These are phyloP conservation scores for Cordia subcordata DNA, from an alignment of 257 asterid genomes.

Conservation along the genomic window DNA sequence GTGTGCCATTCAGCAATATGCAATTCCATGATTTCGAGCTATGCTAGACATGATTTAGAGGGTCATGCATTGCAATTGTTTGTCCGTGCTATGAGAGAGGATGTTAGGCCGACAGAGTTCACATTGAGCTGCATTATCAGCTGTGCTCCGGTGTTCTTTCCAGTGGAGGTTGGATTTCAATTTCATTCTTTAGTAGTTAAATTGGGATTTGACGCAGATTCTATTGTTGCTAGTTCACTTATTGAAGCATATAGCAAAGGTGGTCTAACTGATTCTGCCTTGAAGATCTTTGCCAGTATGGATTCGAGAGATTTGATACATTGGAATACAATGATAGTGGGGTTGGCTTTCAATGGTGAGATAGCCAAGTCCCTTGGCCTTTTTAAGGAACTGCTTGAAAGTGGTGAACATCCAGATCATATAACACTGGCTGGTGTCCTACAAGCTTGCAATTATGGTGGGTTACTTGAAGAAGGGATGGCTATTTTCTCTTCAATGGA, in stretches of 20 bases:
- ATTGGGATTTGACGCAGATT: conserved; percentile 54
- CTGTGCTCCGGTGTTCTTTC: conserved; percentile 36
- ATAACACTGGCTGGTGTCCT: conserved; percentile 49
- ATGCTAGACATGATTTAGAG: conserved; percentile 36
- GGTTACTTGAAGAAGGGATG: conserved; percentile 47
- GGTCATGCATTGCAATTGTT: conserved; percentile 46
- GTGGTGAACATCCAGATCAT: conserved; percentile 45
- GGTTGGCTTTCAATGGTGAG: conserved; percentile 52
- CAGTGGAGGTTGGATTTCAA: conserved; percentile 50
- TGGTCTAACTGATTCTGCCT: conserved; percentile 43
- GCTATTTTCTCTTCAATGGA: conserved; percentile 45
- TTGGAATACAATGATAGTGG: conserved; percentile 59
- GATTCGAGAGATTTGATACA: conserved; percentile 49
- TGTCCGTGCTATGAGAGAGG: conserved; percentile 31
- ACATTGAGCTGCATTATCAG: conserved; percentile 51
- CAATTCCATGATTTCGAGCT: conserved; percentile 67
- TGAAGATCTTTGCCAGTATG: conserved; percentile 30
- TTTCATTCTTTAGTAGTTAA: conserved; percentile 55
- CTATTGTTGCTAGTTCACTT: conserved; percentile 52
- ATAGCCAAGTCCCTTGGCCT: conserved; percentile 36
- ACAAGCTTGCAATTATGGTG: conserved; percentile 52
- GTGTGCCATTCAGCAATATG: conserved; percentile 40
- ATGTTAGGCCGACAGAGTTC: conserved; percentile 53
- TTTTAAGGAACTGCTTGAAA: conserved; percentile 35
- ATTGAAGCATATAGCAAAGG: conserved; percentile 46